These are phyloP conservation scores for Euphorbia lathyris DNA, from an alignment of 345 rosid genomes.

Conservation along the genomic window DNA sequence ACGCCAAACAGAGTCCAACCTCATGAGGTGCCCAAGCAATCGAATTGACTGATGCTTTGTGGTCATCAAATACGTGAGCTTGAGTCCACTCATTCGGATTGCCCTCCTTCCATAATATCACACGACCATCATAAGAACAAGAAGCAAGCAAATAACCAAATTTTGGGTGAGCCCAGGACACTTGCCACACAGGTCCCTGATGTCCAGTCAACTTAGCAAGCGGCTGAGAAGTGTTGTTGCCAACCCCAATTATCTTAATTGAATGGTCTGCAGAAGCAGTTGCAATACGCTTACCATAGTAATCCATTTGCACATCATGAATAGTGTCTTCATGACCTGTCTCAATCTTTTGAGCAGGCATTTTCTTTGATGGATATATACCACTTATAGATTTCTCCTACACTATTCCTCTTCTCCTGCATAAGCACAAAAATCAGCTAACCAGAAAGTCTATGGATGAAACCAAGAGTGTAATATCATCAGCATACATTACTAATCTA, in stretches of 20 bases:
- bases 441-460: not conserved
- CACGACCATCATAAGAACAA: constrained; percentile 25
- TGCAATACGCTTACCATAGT: constrained; percentile 37
- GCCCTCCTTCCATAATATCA: constrained; percentile 23
- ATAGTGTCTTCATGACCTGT: constrained; percentile 37
- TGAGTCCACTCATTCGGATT: constrained; percentile 23
- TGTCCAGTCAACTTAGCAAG: constrained; percentile 26
- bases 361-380: constrained; percentile 1
- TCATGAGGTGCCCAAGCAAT: constrained; percentile 28
- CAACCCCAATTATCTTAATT: constrained; percentile 32
- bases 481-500: not conserved
- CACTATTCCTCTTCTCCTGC: not conserved
- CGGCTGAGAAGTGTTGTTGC: constrained; percentile 29
- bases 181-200: constrained; percentile 27
- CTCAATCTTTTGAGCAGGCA: constrained; percentile 37
- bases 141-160: constrained; percentile 26
- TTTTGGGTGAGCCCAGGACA: constrained; percentile 27
- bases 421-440: not conserved
- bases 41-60: constrained; percentile 21
- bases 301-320: constrained; percentile 41
- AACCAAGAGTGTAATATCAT: not conserved
- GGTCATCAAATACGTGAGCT: constrained; percentile 21
- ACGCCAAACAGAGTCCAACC: constrained; percentile 22
- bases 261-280: constrained; percentile 33
- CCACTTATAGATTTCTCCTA: not conserved